A percentile compares a stretch with the other conserved stretches of the same genome.
Evolutionary conservation across 1,284 basidiomycete genomes (phyloP).

Genomic region (Tylopilus orsonianus): DNA sequence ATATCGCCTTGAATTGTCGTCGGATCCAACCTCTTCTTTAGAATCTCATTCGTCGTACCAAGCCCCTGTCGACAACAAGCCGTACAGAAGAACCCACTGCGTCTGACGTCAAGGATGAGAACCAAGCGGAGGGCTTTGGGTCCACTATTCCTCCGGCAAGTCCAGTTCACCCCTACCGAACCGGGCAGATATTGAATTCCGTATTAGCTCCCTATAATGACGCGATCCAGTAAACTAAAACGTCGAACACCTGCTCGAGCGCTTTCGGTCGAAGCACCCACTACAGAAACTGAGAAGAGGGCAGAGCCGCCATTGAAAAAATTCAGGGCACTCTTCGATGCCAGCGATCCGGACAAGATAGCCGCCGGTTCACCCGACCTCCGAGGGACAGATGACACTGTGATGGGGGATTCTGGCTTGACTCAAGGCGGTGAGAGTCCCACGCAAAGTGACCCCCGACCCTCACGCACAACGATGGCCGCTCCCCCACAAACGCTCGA

Average conservation of each 20-base stretch:
- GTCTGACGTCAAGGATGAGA: slow-evolving; percentile 13
- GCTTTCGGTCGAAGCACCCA: slow-evolving; percentile 14
- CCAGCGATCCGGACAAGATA: slow-evolving; percentile 52
- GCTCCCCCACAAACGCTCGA: slow-evolving; percentile 30
- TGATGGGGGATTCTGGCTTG: slow-evolving; percentile 5
- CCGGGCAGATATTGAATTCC: neutral
- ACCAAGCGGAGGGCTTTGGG: slow-evolving; percentile 12
- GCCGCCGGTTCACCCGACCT: slow-evolving; percentile 15
- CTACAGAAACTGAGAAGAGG: slow-evolving; percentile 20
- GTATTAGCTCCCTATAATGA: slow-evolving; percentile 21
- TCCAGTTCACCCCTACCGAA: neutral
- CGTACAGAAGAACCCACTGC: slow-evolving; percentile 7
- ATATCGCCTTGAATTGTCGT: neutral
- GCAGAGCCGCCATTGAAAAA: slow-evolving; percentile 63
- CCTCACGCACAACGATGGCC: slow-evolving; percentile 5
- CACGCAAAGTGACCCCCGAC: slow-evolving; percentile 39
- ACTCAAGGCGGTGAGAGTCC: slow-evolving; percentile 23
- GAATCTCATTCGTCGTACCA: slow-evolving; percentile 25
- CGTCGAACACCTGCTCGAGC: slow-evolving; percentile 24
- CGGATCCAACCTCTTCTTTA: slow-evolving; percentile 6
- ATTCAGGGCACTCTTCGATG: slow-evolving; percentile 70
- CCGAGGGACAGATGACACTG: slow-evolving; percentile 16
- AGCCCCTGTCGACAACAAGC: slow-evolving; percentile 16
- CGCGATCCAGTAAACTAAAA: slow-evolving; percentile 26
- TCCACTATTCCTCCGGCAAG: slow-evolving; percentile 30